Percentiles rank a stretch among this genome's conserved stretches.
phyloP scores from a whole-genome alignment of 129 eudicot species.

The Mikania micrantha region DNA sequence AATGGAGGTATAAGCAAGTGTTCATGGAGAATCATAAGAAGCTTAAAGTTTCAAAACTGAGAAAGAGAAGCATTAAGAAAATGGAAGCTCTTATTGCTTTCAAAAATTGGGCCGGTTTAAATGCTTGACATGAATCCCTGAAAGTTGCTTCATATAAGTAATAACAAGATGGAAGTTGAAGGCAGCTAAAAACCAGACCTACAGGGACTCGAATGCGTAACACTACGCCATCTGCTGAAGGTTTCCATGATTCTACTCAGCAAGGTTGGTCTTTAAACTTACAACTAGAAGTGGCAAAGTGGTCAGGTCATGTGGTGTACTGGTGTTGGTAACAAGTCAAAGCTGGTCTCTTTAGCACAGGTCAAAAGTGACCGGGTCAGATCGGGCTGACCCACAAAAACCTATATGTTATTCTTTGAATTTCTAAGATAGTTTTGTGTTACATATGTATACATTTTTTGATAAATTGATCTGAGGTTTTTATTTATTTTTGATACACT shows the following conservation, averaged over 20 bases:
- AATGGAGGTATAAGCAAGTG: conserved; percentile 95
- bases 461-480: background rate
- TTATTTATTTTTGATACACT: background rate
- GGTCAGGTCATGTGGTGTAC: background rate
- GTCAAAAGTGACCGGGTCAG: background rate
- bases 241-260: background rate
- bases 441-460: background rate
- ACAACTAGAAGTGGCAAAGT: background rate
- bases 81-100: conserved; percentile 89
- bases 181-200: no score
- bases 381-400: background rate
- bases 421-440: background rate
- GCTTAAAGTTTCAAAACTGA: conserved; percentile 60
- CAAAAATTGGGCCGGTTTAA: conserved; percentile 91
- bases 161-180: background rate
- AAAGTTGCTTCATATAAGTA: background rate
- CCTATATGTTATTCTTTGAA: background rate
- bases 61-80: conserved; percentile 64
- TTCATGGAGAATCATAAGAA: conserved; percentile 97
- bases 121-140: conserved; percentile 21
- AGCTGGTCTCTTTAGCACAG: background rate
- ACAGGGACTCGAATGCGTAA: no score
- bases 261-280: background rate
- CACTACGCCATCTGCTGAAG: no score
- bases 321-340: background rate